phyloP scores from a whole-genome alignment of 352 stramenopile species.

The Phytophthora uliginosa region DNA sequence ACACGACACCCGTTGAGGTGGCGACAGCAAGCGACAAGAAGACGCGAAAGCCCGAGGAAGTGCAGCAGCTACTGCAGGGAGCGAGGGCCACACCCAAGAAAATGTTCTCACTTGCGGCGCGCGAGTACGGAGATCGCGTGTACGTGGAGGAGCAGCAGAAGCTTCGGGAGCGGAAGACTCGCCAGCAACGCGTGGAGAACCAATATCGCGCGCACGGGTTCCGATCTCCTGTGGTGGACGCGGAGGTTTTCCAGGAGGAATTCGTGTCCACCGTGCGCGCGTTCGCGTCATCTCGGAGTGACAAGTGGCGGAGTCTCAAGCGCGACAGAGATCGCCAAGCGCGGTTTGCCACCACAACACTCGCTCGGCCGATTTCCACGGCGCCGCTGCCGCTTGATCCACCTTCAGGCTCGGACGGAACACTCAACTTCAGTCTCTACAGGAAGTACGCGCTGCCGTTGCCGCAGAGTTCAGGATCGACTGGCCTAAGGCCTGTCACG shows the following conservation, averaged over 20 bases:
- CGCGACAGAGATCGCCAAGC: constrained; percentile 53
- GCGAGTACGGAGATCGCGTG: constrained; percentile 59
- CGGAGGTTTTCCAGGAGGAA: constrained; percentile 67
- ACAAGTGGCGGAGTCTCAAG: constrained; percentile 66
- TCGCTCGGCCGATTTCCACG: constrained; percentile 52
- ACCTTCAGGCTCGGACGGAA: constrained; percentile 6
- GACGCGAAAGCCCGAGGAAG: constrained; percentile 24
- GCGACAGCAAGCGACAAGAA: constrained; percentile 7
- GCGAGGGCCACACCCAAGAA: constrained; percentile 45
- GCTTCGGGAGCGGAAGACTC: constrained; percentile 31
- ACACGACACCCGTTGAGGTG: constrained; percentile 20
- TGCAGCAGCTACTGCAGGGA: constrained; percentile 17
- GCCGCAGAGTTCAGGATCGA: constrained; percentile 2
- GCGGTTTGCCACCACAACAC: constrained; percentile 45
- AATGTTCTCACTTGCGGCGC: constrained; percentile 63
- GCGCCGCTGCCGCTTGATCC: constrained; percentile 7
- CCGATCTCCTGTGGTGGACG: constrained; percentile 40
- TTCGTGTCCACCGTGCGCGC: constrained; percentile 69
- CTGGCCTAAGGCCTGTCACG: constrained; percentile 32
- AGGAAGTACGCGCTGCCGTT: constrained; percentile 43
- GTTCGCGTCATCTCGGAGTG: constrained; percentile 49
- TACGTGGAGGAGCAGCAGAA: constrained; percentile 53
- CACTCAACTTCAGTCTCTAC: constrained; percentile 50
- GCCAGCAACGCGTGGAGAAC: constrained; percentile 52
- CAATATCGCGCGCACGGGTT: constrained; percentile 59